A percentile compares a stretch with the other conserved stretches of the same genome.
Conservation (phyloP, 257 asterid species). For the Eustoma russellianum region DNA sequence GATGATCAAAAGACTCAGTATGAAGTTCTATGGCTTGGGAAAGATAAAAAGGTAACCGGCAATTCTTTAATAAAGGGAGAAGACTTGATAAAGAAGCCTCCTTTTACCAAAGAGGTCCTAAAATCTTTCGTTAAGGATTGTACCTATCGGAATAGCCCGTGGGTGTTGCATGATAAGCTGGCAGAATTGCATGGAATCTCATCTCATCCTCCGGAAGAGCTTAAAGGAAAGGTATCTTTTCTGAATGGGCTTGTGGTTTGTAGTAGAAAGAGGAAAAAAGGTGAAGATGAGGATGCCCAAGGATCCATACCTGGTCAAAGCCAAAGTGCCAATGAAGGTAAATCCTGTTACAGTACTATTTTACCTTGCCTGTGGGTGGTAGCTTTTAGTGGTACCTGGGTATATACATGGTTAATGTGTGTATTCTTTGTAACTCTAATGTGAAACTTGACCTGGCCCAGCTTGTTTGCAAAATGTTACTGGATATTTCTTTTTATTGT, state of each 20-base stretch:
- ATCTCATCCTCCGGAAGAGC: slow-evolving; percentile 50
- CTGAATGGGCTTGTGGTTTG: slow-evolving; percentile 55
- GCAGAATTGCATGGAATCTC: slow-evolving; percentile 72
- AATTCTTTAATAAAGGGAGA: slow-evolving; percentile 44
- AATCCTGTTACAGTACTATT: too few relatives aligned
- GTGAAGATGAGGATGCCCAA: slow-evolving; percentile 44
- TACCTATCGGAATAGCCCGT: slow-evolving; percentile 72
- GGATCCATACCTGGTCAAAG: slow-evolving; percentile 20
- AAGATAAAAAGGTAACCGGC: slow-evolving; percentile 39
- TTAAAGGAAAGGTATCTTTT: slow-evolving; percentile 33
- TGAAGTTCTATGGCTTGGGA: slow-evolving; percentile 74
- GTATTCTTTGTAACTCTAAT: too few relatives aligned
- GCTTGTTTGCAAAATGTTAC: too few relatives aligned
- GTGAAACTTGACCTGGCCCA: too few relatives aligned
- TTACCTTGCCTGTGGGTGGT: too few relatives aligned
- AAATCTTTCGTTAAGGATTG: slow-evolving; percentile 86
- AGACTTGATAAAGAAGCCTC: slow-evolving; percentile 54
- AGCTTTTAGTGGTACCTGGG: too few relatives aligned
- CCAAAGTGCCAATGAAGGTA: too few relatives aligned
- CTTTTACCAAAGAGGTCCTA: slow-evolving; percentile 64
- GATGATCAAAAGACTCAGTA: slow-evolving; percentile 44
- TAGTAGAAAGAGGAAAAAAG: slow-evolving; percentile 63
- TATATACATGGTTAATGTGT: too few relatives aligned
- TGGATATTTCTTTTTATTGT: too few relatives aligned
- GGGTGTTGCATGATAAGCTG: slow-evolving; percentile 83